Percentiles rank a stretch among this genome's conserved stretches.
phyloP scores from a whole-genome alignment of 169 alveolate species.

The Miamiensis avidus region DNA sequence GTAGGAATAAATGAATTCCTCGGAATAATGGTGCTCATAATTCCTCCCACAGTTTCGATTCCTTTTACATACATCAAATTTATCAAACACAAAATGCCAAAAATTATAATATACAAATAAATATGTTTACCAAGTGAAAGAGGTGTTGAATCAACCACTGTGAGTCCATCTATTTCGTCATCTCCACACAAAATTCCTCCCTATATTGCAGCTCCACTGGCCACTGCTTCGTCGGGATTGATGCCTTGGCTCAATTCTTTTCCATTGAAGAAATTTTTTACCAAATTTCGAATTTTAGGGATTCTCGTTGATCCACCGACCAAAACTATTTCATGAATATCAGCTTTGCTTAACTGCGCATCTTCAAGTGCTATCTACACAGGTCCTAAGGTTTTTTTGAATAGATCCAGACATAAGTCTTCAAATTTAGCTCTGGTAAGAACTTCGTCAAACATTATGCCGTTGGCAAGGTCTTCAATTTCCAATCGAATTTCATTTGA shows the following conservation, averaged over 20 bases:
- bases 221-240: constrained; percentile 70
- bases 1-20: constrained; percentile 52
- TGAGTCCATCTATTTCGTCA: constrained; percentile 41
- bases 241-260: constrained; percentile 46
- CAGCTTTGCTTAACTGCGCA: constrained; percentile 17
- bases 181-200: constrained; percentile 45
- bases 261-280: constrained; percentile 64
- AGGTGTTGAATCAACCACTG: constrained; percentile 62
- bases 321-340: constrained; percentile 62
- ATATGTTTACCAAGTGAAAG: constrained; percentile 59
- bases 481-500: constrained; percentile 29
- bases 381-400: constrained; percentile 45
- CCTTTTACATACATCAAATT: too few relatives aligned
- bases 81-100: too few relatives aligned
- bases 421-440: constrained; percentile 58
- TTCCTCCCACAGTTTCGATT: constrained; percentile 47
- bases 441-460: constrained; percentile 31
- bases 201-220: constrained; percentile 69
- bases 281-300: constrained; percentile 59
- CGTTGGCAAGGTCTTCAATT: constrained; percentile 43
- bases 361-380: constrained; percentile 42
- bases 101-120: too few relatives aligned
- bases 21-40: constrained; percentile 41
- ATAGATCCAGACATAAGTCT: constrained; percentile 48
- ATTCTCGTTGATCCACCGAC: constrained; percentile 73